Base-by-base conservation (phyloP, 345 rosid species). In the Arabis hirsuta region DNA sequence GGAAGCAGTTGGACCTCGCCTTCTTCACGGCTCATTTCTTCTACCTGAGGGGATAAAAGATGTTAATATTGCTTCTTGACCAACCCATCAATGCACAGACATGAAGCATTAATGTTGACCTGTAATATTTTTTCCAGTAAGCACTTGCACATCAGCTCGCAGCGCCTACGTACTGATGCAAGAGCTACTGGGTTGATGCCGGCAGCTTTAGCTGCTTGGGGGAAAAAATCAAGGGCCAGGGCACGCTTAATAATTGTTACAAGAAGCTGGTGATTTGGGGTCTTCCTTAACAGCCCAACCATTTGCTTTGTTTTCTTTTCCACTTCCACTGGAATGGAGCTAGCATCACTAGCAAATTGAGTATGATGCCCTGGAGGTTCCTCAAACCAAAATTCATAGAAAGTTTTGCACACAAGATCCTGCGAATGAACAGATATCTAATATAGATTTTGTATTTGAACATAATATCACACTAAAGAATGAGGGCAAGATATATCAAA, bases 341-440 rank as follows among this genome's bases (percentile, higher is more conserved):
- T 90, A 80, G 87, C 90, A 79, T 88, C 90, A 71, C 89, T 83
- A 76, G 79, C 84, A 82, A 59, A 85, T 65, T 84, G 87, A 55
- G 86, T 84, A 80, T 81, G 96, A 55, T 73, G 69, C 58, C 93
- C 87, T 65, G 90, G 80, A 76, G 97, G 87, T 76, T 95, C 98
- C 82, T 95, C 98, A 67, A 95, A 95, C 99, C 99, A 95, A 72
- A 95, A 91, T 68, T 95, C 98, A 84, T 90, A 88, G 80, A 95
- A 91, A 60, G 94, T 95, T 92, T 95, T 95, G 88, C 96, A 95
- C 73, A 95, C 99, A 71, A 90, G 91, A 83, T 95, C 99, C 98
- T 95, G 84, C 29, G 29, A 56, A 67, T 10, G 42, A 79, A 34
- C 67, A 67, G 43, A 56, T n/a, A 53, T 60, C 38, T 74, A 52